Conservation (phyloP, 1,139 yeast species). For the Eremothecium coryli region DNA sequence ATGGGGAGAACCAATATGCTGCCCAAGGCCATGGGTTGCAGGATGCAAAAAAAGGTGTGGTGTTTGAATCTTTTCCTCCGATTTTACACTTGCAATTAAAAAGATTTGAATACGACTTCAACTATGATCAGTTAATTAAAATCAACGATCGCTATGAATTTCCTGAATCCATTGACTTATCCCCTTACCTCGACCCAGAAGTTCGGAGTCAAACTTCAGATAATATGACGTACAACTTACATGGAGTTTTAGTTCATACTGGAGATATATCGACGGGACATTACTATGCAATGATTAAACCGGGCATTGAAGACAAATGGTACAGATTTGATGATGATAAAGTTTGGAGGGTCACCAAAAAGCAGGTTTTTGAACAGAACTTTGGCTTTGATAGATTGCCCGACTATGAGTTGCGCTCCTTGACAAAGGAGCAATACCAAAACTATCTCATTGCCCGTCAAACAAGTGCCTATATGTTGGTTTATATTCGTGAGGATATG, state of each 20-base stretch:
- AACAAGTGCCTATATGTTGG: constrained; percentile 95
- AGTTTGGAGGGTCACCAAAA: constrained; percentile 76
- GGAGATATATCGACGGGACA: constrained; percentile 97
- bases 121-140: constrained; percentile 80
- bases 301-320: constrained; percentile 67
- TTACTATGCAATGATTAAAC: constrained; percentile 88
- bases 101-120: constrained; percentile 89
- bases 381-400: constrained; percentile 68
- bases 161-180: constrained; percentile 72
- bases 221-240: constrained; percentile 71
- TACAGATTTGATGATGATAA: constrained; percentile 89
- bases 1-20: constrained; percentile 92
- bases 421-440: constrained; percentile 53
- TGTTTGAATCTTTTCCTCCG: constrained; percentile 83
- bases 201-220: constrained; percentile 40
- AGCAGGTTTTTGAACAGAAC: constrained; percentile 85
- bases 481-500: constrained; percentile 65
- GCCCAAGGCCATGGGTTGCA: constrained; percentile 91
- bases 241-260: constrained; percentile 90
- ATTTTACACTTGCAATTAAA: constrained; percentile 88
- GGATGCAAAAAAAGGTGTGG: constrained; percentile 95
- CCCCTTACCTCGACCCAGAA: constrained; percentile 66
- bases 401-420: constrained; percentile 38
- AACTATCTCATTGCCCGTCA: constrained; percentile 63
- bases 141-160: constrained; percentile 89